Conservation (phyloP, 2,329 filamentous ascomycete species). For the Remersonia thermophila region DNA sequence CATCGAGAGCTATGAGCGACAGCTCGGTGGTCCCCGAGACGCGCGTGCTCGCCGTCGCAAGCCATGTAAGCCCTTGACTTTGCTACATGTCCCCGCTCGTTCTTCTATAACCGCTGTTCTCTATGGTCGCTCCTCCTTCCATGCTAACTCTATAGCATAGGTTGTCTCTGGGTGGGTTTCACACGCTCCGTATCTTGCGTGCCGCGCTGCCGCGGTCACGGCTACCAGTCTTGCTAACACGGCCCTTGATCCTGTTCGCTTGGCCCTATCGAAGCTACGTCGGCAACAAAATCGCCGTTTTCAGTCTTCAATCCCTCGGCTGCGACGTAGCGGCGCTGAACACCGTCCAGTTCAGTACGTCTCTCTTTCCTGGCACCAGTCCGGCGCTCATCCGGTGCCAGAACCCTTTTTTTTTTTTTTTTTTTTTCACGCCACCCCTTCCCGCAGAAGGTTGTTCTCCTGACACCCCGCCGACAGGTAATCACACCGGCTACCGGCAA, state of each 20-base stretch:
- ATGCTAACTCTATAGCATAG: slow-evolving; percentile 30
- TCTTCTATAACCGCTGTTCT: background rate
- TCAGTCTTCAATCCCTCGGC: slow-evolving; percentile 84
- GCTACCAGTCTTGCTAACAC: slow-evolving; percentile 1
- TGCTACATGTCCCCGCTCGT: slow-evolving; percentile 1
- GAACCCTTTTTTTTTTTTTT: too few species aligned
- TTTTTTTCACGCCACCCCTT: background rate
- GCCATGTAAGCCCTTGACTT: slow-evolving; percentile 87
- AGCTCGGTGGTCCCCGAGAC: slow-evolving; percentile 42
- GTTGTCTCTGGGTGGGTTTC: slow-evolving; percentile 59
- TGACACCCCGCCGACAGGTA: slow-evolving; percentile 45
- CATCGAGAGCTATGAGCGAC: slow-evolving; percentile 24
- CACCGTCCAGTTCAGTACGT: slow-evolving; percentile 91
- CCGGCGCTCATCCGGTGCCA: too few species aligned
- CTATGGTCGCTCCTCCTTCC: background rate
- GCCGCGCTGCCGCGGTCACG: too few species aligned
- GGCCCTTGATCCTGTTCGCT: background rate
- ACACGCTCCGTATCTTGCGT: too few species aligned
- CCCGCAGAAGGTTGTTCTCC: background rate
- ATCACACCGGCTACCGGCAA: slow-evolving; percentile 86
- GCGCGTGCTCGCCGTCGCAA: slow-evolving; percentile 74
- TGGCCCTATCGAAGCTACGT: too few species aligned
- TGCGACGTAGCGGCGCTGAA: slow-evolving; percentile 92
- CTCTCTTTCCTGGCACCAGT: too few species aligned
- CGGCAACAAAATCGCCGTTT: slow-evolving; percentile 93